A percentile compares a stretch with the other conserved stretches of the same genome.
Conservation (phyloP, 1,139 yeast species). For the Saccharomyces uvarum region DNA sequence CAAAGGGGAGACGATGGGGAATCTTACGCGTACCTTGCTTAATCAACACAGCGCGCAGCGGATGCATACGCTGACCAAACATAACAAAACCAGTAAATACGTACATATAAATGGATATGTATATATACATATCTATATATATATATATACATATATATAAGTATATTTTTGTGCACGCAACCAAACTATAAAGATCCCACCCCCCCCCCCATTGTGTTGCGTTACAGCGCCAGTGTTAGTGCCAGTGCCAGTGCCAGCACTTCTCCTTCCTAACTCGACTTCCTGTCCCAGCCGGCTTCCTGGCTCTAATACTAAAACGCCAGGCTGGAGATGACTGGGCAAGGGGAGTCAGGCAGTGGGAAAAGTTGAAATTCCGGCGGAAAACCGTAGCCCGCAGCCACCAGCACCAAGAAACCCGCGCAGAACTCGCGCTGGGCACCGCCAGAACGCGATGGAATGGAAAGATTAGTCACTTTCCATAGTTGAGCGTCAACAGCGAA, state of each 20-base stretch:
- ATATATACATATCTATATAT: neutral
- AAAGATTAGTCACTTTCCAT: neutral
- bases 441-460: neutral
- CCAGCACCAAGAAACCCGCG: neutral
- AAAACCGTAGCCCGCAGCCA: neutral
- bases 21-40: slow-evolving; percentile 72
- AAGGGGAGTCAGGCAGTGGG: neutral
- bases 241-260: neutral
- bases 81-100: neutral
- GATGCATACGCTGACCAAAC: neutral
- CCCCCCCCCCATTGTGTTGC: neutral
- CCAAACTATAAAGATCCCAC: neutral
- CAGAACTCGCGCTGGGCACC: neutral
- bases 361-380: neutral
- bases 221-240: neutral
- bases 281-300: neutral
- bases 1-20: slow-evolving; percentile 65
- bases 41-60: neutral
- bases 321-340: neutral
- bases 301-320: neutral
- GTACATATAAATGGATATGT: neutral
- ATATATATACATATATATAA: no score
- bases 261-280: neutral
- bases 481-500: neutral
- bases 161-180: neutral